Evolutionary conservation across 1,284 basidiomycete genomes (phyloP).

Genomic region (Trichosporon sp.): DNA sequence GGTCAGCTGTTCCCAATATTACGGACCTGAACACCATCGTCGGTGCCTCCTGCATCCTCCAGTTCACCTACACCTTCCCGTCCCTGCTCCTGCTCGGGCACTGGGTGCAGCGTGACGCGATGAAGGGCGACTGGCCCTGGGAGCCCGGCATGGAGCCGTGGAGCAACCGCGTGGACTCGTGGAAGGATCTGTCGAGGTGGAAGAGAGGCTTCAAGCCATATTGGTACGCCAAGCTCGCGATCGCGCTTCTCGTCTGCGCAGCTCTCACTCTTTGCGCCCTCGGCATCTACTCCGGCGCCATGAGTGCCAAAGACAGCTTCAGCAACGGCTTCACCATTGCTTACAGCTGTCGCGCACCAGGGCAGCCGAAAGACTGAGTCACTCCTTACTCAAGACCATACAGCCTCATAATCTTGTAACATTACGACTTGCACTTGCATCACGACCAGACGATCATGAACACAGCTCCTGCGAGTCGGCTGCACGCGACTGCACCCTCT

Average conservation of each 20-base stretch:
- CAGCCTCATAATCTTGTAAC: neutral
- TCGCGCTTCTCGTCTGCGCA: constrained; percentile 11
- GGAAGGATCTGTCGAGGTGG: constrained; percentile 17
- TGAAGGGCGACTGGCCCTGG: constrained; percentile 14
- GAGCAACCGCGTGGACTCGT: constrained; percentile 19
- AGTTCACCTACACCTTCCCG: constrained; percentile 23
- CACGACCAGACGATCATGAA: too few relatives aligned
- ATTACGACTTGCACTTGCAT: neutral
- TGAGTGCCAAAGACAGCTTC: constrained; percentile 10
- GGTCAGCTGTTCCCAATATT: constrained; percentile 60
- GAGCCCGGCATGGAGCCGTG: constrained; percentile 17
- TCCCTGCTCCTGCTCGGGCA: constrained; percentile 17
- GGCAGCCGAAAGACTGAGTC: constrained; percentile 12
- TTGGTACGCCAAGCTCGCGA: constrained; percentile 17
- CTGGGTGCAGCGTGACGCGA: constrained; percentile 24
- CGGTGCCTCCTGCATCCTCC: constrained; percentile 43
- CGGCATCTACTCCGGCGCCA: constrained; percentile 19
- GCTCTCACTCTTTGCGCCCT: constrained; percentile 13
- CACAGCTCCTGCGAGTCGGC: too few relatives aligned
- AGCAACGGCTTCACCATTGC: constrained; percentile 5
- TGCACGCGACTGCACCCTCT: too few relatives aligned
- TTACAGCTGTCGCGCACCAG: constrained; percentile 21
- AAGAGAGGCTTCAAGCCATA: constrained; percentile 19
- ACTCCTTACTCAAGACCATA: too few relatives aligned
- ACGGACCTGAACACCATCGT: constrained; percentile 57